These are phyloP conservation scores for Heterobasidion occidentale DNA, from an alignment of 1,284 basidiomycete genomes.

Conservation along the genomic window DNA sequence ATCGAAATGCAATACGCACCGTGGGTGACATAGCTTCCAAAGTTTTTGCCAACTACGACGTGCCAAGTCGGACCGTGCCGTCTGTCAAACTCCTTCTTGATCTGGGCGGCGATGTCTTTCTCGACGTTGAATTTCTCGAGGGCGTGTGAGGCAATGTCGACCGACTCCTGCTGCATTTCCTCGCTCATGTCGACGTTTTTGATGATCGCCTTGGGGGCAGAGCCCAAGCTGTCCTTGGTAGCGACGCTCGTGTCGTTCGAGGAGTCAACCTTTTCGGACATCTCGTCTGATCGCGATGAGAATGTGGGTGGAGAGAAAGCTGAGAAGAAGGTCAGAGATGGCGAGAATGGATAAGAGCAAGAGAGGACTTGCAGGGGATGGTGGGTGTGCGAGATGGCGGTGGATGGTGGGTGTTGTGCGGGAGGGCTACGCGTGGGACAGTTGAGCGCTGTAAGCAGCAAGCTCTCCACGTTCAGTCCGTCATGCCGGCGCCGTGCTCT, in stretches of 20 bases:
- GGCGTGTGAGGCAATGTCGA: constrained; percentile 81
- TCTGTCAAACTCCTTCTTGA: constrained; percentile 97
- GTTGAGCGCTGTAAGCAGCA: not conserved
- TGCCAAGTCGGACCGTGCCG: constrained; percentile 94
- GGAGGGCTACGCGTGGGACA: not conserved
- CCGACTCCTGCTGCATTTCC: constrained; percentile 90
- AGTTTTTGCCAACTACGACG: constrained; percentile 96
- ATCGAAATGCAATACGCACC: constrained; percentile 39
- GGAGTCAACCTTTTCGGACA: constrained; percentile 60
- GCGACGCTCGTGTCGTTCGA: constrained; percentile 43
- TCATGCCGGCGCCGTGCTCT: not conserved
- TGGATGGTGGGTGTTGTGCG: not conserved
- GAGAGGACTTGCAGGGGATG: not conserved
- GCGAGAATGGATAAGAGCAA: not conserved
- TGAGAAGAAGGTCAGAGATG: not conserved
- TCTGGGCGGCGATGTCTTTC: constrained; percentile 95
- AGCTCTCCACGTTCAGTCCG: no score
- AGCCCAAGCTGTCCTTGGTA: constrained; percentile 31
- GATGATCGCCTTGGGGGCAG: constrained; percentile 73
- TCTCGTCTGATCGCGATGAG: constrained; percentile 19
- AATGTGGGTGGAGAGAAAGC: not conserved
- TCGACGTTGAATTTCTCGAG: constrained; percentile 91
- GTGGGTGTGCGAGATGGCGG: not conserved
- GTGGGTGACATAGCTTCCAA: constrained; percentile 96
- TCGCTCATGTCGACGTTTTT: constrained; percentile 98